Base-by-base conservation (phyloP, 2,329 filamentous ascomycete species). In the Pseudogymnoascus pannorum region DNA sequence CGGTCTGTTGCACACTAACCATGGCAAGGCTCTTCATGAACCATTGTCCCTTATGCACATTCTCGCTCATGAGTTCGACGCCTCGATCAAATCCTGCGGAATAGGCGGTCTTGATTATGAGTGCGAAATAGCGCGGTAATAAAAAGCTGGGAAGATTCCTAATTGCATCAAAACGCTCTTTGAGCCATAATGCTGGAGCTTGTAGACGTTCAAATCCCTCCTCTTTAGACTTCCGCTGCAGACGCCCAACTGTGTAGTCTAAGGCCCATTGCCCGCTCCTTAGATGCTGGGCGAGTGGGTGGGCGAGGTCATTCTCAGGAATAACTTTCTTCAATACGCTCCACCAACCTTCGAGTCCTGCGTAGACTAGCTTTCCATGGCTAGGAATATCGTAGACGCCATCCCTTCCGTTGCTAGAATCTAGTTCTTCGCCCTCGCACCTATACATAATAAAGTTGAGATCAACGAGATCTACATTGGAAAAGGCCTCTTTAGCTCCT, bases 331-430 rank as follows among this genome's bases (percentile, higher is more conserved):
- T 87, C 42, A 99, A 77, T 0, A 96, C 79, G 72, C 92, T 97
- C 92, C 93, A 96, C 93, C 94, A 99, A 36, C 95, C 95, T 73
- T 99, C 94, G n/a, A 99, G 81, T 64, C 94, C 94, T 63, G 93
- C 93, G 73, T 97, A 99, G 2, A 97, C 90, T 42, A 97, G 81
- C 63, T 88, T 86, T 2, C 92, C 93, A 70, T 92, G 80, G 1
- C 87, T 87, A 1, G 94, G 94, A 65, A 99, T 88, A 59, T 87
- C 83, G 75, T 97, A 99, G 7, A 87, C 87, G n/a, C 94, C 93
- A 72, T 97, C 91, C 63, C 83, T 81, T 3, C 91, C 91, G 59
- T 81, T 82, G 65, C 89, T 96, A 5, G 83, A 85, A 67, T 94
- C 91, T 57, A 85, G 83, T 74, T 90, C 95, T 73, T 99, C 94